A percentile compares a stretch with the other conserved stretches of the same genome.
phyloP scores from a whole-genome alignment of 208 protist species.

The Lotmaria passim region DNA sequence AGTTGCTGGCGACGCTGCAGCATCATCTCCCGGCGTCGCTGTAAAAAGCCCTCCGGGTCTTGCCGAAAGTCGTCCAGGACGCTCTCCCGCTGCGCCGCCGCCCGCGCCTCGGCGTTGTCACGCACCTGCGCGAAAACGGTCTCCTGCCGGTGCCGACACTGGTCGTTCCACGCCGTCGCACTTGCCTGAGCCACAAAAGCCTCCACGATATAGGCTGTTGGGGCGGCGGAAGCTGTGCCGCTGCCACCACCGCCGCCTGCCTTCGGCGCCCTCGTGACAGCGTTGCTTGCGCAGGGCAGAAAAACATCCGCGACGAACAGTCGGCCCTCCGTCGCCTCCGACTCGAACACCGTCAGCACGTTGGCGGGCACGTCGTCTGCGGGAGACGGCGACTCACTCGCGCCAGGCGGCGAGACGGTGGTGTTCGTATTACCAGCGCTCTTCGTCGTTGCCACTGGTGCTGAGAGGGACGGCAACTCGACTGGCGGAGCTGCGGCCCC shows the following conservation, averaged over 20 bases:
- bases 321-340: slow-evolving; percentile 14
- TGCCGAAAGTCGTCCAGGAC: slow-evolving; percentile 44
- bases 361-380: not conserved
- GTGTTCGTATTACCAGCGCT: not conserved
- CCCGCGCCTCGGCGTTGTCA: slow-evolving; percentile 34
- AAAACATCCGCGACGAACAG: slow-evolving; percentile 65
- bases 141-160: slow-evolving; percentile 61
- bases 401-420: not conserved
- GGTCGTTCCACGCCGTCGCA: slow-evolving; percentile 59
- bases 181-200: slow-evolving; percentile 49
- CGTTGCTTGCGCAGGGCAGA: slow-evolving; percentile 23
- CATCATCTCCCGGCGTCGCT: slow-evolving; percentile 39
- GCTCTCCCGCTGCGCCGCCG: slow-evolving; percentile 18
- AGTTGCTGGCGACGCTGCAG: slow-evolving; percentile 37
- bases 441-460: not conserved
- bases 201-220: slow-evolving; percentile 59
- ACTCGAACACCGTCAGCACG: slow-evolving; percentile 31
- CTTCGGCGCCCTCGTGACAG: slow-evolving; percentile 18
- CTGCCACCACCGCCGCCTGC: not conserved
- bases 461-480: not conserved
- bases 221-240: not conserved
- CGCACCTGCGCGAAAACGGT: slow-evolving; percentile 40
- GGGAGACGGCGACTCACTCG: not conserved
- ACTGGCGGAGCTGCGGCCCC: not conserved
- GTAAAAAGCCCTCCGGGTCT: slow-evolving; percentile 50